Base-by-base conservation (phyloP, 208 protist species). In the Trypanosoma lewisi region DNA sequence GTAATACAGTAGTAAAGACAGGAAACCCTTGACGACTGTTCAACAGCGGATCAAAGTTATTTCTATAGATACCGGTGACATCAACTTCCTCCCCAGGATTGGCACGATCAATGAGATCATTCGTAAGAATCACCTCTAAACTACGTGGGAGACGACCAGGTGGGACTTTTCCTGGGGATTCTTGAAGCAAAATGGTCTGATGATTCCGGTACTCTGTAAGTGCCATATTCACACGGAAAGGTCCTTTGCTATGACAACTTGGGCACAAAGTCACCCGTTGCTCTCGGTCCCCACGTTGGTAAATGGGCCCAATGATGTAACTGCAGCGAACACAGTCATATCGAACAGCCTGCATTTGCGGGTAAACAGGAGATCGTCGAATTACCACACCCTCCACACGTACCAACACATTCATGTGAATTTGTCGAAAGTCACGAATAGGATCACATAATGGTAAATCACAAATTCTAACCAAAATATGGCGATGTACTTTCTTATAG, bases 121-220 rank as follows among this genome's bases (percentile, higher is more conserved):
- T 87, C 7, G 97, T 91, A 0, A 99, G 86, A 14, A 99, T 87
- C 28, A 99, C 95, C 50, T 99, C 98, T 63, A 99, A 96, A 47
- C 95, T 97, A 45, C 99, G 80, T 45, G 98, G 98, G 21, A 99
- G 84, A 14, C 98, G 91, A 21, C 99, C 98, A 28, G 97, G 82
- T 16, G 98, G 98, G 42, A 99, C 98, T 50, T 98, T 98, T 23
- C 98, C 96, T 16, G 98, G 99, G 3, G 93, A 94, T 80, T 99
- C 99, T 81, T 99, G 98, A 37, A 99, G 63, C 11, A 97, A 88
- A 54, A 99, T 93, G 8, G 94, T 98, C 77, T 99, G 98, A 70
- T 99, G 99, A 82, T 99, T 99, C 50, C 97, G 76, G 82, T 99
- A 99, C 58, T 99, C 78, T 0, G 98, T 99, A 60, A 98, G 83